These are phyloP conservation scores for Chlorella variabilis DNA, from an alignment of 163 green algal species.

Conservation along the genomic window DNA sequence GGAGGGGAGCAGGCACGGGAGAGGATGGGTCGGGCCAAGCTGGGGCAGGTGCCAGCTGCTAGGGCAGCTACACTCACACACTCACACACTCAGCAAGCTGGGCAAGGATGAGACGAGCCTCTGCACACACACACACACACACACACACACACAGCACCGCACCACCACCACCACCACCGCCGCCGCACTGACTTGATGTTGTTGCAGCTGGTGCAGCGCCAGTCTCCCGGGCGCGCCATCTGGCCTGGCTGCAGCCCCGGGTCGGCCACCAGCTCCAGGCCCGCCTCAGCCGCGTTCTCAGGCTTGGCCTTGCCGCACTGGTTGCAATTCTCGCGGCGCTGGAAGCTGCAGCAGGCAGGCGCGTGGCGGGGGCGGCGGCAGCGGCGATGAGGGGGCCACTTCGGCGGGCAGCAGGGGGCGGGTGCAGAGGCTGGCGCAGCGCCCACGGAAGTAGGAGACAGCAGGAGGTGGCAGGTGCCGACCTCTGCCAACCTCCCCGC, in stretches of 20 bases:
- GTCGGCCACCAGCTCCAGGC: neutral
- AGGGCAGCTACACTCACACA: no score
- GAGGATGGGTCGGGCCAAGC: neutral
- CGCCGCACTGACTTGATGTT: slow-evolving; percentile 30
- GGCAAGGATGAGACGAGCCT: no score
- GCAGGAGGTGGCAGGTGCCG: no score
- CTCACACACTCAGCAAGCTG: no score
- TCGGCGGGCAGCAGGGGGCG: no score
- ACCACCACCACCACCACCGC: neutral
- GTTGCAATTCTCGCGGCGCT: slow-evolving; percentile 51
- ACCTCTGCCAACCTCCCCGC: no score
- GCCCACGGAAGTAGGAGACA: no score
- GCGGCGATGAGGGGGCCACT: neutral
- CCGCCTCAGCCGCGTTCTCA: neutral
- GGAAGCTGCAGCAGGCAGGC: slow-evolving; percentile 81
- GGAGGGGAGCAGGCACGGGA: neutral
- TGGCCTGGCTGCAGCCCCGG: slow-evolving; percentile 19
- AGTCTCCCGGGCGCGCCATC: slow-evolving; percentile 20
- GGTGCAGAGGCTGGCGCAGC: no score
- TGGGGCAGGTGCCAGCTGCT: no score
- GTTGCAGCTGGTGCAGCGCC: slow-evolving; percentile 20
- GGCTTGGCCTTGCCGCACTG: slow-evolving; percentile 48
- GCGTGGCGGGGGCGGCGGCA: slow-evolving; percentile 22
- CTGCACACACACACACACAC: no score
- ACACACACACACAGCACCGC: no score